Conservation (phyloP, 2,329 filamentous ascomycete genomes). For the Diaporthe sp. region DNA sequence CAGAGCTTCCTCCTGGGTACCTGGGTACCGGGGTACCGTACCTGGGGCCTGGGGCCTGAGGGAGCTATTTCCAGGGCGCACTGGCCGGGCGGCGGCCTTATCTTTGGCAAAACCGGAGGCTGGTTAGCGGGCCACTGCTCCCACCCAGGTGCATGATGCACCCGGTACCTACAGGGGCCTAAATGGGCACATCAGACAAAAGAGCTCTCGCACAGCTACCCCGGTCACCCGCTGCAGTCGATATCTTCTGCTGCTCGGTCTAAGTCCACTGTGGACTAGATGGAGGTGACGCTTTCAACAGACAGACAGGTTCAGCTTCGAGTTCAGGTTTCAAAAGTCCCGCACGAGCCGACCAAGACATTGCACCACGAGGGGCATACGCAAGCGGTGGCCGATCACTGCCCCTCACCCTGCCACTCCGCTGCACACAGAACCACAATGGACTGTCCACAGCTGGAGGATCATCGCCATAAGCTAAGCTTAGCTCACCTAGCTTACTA, state of each 20-base stretch:
- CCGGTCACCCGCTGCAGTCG: conserved; percentile 8
- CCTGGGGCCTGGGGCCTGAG: not conserved
- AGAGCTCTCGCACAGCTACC: not conserved
- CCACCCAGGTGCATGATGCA: not conserved
- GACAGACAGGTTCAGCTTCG: not conserved
- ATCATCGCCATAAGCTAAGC: conserved; percentile 25
- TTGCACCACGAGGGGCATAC: conserved; percentile 23
- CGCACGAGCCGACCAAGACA: conserved; percentile 7
- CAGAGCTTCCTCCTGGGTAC: conserved; percentile 16
- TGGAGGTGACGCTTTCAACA: conserved; percentile 9
- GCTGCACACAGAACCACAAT: not conserved
- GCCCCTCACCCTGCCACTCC: not conserved
- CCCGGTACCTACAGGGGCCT: conserved; percentile 9
- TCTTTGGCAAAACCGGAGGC: conserved; percentile 36
- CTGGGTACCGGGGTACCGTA: not conserved
- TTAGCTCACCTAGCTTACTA: conserved; percentile 20
- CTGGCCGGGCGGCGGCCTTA: conserved; percentile 35
- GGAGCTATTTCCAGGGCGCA: conserved; percentile 20
- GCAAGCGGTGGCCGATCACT: conserved; percentile 32
- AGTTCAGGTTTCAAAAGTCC: not conserved
- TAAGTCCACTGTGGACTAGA: not conserved
- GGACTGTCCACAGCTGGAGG: not conserved
- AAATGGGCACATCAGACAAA: not conserved
- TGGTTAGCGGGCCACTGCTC: conserved; percentile 29
- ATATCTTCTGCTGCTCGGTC: not conserved